A percentile compares a stretch with the other conserved stretches of the same genome.
These are phyloP conservation scores for Physocladia obscura DNA, from an alignment of 192 early-diverging fungal species.

Conservation along the genomic window DNA sequence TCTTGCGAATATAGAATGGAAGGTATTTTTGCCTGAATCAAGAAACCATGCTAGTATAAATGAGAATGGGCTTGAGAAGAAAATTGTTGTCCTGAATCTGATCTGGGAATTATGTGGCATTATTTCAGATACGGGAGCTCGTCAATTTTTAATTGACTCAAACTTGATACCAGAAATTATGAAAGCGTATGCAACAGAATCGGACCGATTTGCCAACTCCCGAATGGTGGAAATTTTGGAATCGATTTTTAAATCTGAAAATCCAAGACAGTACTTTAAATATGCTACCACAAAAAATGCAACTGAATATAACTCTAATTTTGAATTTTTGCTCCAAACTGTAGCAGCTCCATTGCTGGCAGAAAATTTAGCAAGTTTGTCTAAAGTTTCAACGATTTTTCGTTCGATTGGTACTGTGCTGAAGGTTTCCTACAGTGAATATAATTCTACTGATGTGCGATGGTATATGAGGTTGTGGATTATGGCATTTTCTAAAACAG, in stretches of 20 bases:
- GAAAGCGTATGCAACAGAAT: too few species aligned
- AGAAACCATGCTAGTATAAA: not conserved
- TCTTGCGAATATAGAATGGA: not conserved
- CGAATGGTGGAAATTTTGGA: constrained; percentile 1
- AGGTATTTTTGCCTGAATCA: too few species aligned
- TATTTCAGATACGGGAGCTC: not conserved
- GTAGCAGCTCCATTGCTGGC: not conserved
- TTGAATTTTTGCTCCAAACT: too few species aligned
- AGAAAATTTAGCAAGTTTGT: not conserved
- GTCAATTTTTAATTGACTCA: constrained; percentile 12
- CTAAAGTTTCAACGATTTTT: not conserved
- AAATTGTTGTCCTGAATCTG: not conserved
- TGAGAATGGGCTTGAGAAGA: not conserved
- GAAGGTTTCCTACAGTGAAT: too few species aligned
- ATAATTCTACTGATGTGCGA: too few species aligned
- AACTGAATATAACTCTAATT: too few species aligned
- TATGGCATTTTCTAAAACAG: too few species aligned
- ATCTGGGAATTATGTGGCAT: constrained; percentile 3
- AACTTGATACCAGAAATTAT: not conserved
- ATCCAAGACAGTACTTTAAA: not conserved
- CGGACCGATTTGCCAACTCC: not conserved
- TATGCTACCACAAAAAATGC: too few species aligned
- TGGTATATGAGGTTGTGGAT: too few species aligned
- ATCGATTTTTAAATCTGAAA: not conserved
- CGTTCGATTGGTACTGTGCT: not conserved